Percentiles rank a stretch among this genome's conserved stretches.
Evolutionary conservation across 1,284 basidiomycete genomes (phyloP).

Genomic region (Boletus subluridellus): DNA sequence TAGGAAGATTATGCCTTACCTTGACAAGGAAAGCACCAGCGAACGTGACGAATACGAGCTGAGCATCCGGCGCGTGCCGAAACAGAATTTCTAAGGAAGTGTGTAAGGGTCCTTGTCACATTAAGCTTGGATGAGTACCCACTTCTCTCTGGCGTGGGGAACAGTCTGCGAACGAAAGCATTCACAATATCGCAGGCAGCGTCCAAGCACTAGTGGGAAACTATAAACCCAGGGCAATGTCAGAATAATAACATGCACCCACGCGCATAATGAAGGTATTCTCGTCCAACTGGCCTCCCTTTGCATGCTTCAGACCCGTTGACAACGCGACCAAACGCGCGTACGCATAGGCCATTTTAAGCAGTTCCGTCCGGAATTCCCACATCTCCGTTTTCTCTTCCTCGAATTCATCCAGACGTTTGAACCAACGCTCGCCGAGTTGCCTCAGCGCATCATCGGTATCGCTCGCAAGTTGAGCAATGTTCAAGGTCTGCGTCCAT

Average conservation of each 20-base stretch:
- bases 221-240: background rate
- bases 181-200: conserved; percentile 52
- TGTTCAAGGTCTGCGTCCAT: conserved; percentile 47
- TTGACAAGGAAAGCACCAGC: conserved; percentile 78
- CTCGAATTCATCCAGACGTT: conserved; percentile 48
- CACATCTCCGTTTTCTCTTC: conserved; percentile 48
- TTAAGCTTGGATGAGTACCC: conserved; percentile 21
- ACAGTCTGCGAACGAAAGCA: conserved; percentile 59
- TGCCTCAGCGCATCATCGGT: conserved; percentile 61
- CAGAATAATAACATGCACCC: conserved; percentile 27
- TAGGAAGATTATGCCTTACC: conserved; percentile 36
- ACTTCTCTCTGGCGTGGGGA: conserved; percentile 54
- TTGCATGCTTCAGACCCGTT: conserved; percentile 73
- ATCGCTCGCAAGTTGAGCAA: conserved; percentile 60
- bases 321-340: conserved; percentile 65
- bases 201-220: conserved; percentile 19
- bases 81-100: conserved; percentile 49
- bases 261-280: conserved; percentile 67
- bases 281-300: conserved; percentile 54
- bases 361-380: conserved; percentile 59
- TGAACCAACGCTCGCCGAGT: conserved; percentile 55
- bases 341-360: conserved; percentile 66
- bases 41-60: conserved; percentile 82
- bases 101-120: conserved; percentile 2
- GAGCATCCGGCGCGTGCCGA: conserved; percentile 76